A percentile compares a stretch with the other conserved stretches of the same genome.
Conservation (phyloP, 2,329 filamentous ascomycete species). For the Stemphylium vesicarium region DNA sequence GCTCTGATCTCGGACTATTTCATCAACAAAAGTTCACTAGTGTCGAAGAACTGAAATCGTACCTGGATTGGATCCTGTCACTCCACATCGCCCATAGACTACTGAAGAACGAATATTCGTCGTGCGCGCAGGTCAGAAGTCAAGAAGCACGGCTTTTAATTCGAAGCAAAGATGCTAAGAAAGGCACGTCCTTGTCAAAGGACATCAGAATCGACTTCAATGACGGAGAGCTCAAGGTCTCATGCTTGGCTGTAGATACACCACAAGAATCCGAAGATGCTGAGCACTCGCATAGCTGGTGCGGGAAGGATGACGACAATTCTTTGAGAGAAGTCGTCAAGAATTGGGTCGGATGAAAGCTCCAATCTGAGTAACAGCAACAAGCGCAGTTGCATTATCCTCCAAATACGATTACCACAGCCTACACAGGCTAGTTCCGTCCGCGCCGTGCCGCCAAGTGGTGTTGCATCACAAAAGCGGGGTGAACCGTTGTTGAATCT, state of each 20-base stretch:
- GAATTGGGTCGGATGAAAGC: constrained; percentile 28
- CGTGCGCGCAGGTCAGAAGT: constrained; percentile 24
- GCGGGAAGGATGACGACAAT: constrained; percentile 16
- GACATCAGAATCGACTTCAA: constrained; percentile 31
- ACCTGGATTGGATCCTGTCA: constrained; percentile 44
- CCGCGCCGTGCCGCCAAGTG: constrained; percentile 1
- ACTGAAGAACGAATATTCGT: constrained; percentile 32
- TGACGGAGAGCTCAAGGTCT: constrained; percentile 25
- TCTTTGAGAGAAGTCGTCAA: constrained; percentile 34
- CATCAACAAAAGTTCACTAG: constrained; percentile 39
- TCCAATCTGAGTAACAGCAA: neutral
- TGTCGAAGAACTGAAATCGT: constrained; percentile 37
- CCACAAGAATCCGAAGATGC: constrained; percentile 13
- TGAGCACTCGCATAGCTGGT: constrained; percentile 33
- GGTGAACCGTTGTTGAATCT: constrained; percentile 1
- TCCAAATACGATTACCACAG: neutral
- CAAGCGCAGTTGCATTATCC: neutral
- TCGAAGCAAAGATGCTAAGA: constrained; percentile 27
- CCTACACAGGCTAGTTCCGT: neutral
- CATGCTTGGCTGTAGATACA: constrained; percentile 7
- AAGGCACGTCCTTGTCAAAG: constrained; percentile 20
- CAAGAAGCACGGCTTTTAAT: constrained; percentile 35
- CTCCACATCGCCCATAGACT: constrained; percentile 40
- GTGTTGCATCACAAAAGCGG: constrained; percentile 11
- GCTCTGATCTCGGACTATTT: constrained; percentile 36